Percentiles rank a stretch among this genome's conserved stretches.
phyloP scores from a whole-genome alignment of 2,329 filamentous ascomycete genomes.

The Pseudocercospora musae region DNA sequence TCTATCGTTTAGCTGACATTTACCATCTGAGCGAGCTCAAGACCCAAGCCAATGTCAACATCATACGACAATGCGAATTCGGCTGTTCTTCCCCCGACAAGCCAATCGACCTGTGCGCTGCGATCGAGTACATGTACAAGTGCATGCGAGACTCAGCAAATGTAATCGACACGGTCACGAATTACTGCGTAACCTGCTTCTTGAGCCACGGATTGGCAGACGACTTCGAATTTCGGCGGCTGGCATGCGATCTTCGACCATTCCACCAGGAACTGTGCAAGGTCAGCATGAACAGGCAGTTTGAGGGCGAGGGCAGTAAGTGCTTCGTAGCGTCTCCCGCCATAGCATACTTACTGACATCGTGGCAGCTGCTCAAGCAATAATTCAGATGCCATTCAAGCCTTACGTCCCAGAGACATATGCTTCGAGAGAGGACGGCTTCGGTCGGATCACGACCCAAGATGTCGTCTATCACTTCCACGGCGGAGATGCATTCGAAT shows the following conservation, averaged over 20 bases:
- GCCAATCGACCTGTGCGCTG: slow-evolving; percentile 40
- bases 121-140: slow-evolving; percentile 37
- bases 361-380: slow-evolving; percentile 27
- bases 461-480: slow-evolving; percentile 21
- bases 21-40: slow-evolving; percentile 42
- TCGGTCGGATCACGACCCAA: background rate
- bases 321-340: background rate
- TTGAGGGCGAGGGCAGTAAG: slow-evolving; percentile 42
- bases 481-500: slow-evolving; percentile 4
- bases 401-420: slow-evolving; percentile 25
- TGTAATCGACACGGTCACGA: slow-evolving; percentile 40
- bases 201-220: slow-evolving; percentile 39
- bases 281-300: slow-evolving; percentile 38
- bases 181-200: slow-evolving; percentile 47
- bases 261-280: slow-evolving; percentile 43
- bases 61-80: slow-evolving; percentile 40
- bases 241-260: slow-evolving; percentile 36
- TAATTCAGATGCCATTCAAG: slow-evolving; percentile 33
- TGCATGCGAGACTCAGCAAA: slow-evolving; percentile 28
- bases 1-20: slow-evolving; percentile 41
- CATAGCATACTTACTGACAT: slow-evolving; percentile 3
- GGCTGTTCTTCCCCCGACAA: slow-evolving; percentile 38
- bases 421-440: slow-evolving; percentile 23
- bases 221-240: slow-evolving; percentile 37
- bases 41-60: slow-evolving; percentile 39